Percentiles rank a stretch among this genome's conserved stretches.
These are phyloP conservation scores for Magnolia officinalis DNA, from an alignment of 164 flowering plant genomes.

Conservation along the genomic window DNA sequence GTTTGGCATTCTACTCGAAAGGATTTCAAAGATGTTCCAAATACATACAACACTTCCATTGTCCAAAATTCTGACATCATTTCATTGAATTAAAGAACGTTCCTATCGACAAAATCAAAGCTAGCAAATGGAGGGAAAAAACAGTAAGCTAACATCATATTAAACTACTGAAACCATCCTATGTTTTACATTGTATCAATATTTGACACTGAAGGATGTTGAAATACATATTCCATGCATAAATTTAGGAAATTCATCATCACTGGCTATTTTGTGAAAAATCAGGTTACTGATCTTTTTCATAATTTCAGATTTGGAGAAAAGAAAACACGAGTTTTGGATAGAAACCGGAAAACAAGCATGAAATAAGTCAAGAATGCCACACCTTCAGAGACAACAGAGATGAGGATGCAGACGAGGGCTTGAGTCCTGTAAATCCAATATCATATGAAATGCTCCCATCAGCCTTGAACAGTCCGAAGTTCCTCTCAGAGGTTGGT, in stretches of 20 bases:
- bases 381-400: conserved; percentile 41
- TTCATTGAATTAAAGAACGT: no score
- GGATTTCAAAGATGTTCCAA: no score
- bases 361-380: not conserved
- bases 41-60: no score
- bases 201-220: not conserved
- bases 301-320: not conserved
- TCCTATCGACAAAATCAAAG: no score
- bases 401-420: conserved; percentile 40
- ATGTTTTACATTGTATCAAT: not conserved
- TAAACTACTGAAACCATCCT: no score
- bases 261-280: not conserved
- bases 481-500: conserved; percentile 81
- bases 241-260: not conserved
- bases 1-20: no score
- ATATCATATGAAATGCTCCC: conserved; percentile 81
- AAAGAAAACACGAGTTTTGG: not conserved
- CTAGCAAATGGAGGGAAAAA: no score
- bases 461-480: conserved; percentile 81
- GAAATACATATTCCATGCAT: not conserved
- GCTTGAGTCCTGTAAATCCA: conserved; percentile 67
- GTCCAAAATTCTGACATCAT: no score
- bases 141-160: no score
- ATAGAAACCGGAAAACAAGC: not conserved
- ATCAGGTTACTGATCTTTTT: no score